Evolutionary conservation across 352 stramenopile species (phyloP).

Genomic region (Pythium apleroticum): DNA sequence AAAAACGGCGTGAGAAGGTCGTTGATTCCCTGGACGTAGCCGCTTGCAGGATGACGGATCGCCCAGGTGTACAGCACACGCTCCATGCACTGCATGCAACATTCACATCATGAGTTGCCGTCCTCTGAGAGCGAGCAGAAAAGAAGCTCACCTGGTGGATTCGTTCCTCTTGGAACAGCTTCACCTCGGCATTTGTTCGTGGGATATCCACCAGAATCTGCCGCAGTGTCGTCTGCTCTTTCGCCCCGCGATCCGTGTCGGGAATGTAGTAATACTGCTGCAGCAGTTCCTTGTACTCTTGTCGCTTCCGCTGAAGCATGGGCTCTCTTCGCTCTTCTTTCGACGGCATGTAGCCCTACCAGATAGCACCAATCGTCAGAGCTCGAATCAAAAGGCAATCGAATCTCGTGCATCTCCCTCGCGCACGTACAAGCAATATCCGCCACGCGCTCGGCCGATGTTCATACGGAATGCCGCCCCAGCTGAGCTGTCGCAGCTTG

Average conservation of each 20-base stretch:
- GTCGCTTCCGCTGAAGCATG: constrained; percentile 93
- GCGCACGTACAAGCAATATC: constrained; percentile 87
- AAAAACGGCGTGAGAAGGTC: constrained; percentile 98
- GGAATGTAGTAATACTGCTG: constrained; percentile 97
- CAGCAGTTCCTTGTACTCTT: constrained; percentile 95
- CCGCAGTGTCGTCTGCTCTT: constrained; percentile 95
- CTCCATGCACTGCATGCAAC: constrained; percentile 83
- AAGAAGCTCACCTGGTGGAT: constrained; percentile 70
- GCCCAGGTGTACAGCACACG: constrained; percentile 99
- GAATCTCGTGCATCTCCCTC: not conserved
- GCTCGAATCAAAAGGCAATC: not conserved
- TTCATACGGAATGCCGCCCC: constrained; percentile 88
- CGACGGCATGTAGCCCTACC: constrained; percentile 94
- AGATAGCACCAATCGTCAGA: not conserved
- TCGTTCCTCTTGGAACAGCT: constrained; percentile 96
- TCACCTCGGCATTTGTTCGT: constrained; percentile 95
- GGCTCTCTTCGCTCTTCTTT: constrained; percentile 89
- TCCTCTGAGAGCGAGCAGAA: not conserved
- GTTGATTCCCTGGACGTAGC: constrained; percentile 99
- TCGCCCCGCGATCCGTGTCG: constrained; percentile 91
- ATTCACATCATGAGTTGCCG: not conserved
- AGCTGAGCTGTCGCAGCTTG: constrained; percentile 88
- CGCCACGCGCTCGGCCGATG: constrained; percentile 93
- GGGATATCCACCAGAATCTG: constrained; percentile 99
- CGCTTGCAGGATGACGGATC: constrained; percentile 96